Percentiles rank a stretch among this genome's conserved stretches.
phyloP scores from a whole-genome alignment of 2,329 filamentous ascomycete species.

The Beauveria sp. region DNA sequence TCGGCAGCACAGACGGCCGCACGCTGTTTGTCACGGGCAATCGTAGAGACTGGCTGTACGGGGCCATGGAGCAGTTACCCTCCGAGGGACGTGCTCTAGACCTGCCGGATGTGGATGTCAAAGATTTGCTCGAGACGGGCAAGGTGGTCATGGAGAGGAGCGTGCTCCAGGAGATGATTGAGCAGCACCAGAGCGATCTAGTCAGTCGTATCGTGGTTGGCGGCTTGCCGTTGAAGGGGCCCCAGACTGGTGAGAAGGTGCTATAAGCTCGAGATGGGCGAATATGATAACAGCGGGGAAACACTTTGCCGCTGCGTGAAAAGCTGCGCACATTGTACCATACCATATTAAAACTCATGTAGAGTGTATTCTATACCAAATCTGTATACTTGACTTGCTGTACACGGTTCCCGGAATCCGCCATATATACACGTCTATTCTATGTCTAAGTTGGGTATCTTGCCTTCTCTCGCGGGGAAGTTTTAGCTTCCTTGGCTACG shows the following conservation, averaged over 20 bases:
- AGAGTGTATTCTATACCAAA: slow-evolving; percentile 10
- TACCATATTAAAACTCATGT: neutral
- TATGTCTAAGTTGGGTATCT: slow-evolving; percentile 2
- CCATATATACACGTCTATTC: neutral
- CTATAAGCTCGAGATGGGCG: slow-evolving; percentile 12
- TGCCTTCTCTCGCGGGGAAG: neutral
- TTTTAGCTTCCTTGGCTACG: no score
- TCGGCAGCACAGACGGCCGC: slow-evolving; percentile 59
- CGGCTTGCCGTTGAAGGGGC: slow-evolving; percentile 28
- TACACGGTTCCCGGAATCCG: neutral
- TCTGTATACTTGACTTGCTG: neutral
- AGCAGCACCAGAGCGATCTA: slow-evolving; percentile 63
- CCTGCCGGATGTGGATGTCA: slow-evolving; percentile 82
- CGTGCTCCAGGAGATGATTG: slow-evolving; percentile 69
- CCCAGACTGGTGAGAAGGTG: slow-evolving; percentile 32
- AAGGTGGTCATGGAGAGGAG: slow-evolving; percentile 79
- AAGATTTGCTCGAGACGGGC: slow-evolving; percentile 80
- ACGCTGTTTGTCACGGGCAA: slow-evolving; percentile 67
- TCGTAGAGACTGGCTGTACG: slow-evolving; percentile 54
- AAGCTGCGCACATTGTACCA: slow-evolving; percentile 1
- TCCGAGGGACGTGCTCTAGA: slow-evolving; percentile 62
- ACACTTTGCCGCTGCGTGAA: neutral
- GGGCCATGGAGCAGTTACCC: slow-evolving; percentile 55
- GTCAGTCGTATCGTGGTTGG: slow-evolving; percentile 38
- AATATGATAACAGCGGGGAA: neutral